phyloP scores from a whole-genome alignment of 2,329 filamentous ascomycete genomes.

The Aspergillus ibericus region DNA sequence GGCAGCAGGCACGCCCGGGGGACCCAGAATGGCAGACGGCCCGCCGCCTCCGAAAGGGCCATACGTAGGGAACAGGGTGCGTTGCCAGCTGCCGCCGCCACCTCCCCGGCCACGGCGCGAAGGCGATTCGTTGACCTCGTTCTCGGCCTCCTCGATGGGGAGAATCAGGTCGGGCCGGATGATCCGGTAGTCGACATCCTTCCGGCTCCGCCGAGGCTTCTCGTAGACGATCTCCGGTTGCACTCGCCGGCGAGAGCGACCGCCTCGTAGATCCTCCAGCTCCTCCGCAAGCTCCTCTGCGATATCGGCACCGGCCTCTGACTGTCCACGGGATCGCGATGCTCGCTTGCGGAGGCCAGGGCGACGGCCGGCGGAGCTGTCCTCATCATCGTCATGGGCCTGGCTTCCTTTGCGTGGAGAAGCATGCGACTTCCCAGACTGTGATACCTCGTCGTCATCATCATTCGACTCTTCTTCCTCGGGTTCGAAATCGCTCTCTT shows the following conservation, averaged over 20 bases:
- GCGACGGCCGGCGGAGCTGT: slow-evolving; percentile 51
- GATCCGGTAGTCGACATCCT: slow-evolving; percentile 82
- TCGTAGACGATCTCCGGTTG: slow-evolving; percentile 40
- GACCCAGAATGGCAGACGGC: slow-evolving; percentile 68
- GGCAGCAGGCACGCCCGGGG: slow-evolving; percentile 67
- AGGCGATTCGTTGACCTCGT: slow-evolving; percentile 66
- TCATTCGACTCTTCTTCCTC: slow-evolving; percentile 55
- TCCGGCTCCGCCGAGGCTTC: slow-evolving; percentile 57
- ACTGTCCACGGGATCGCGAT: slow-evolving; percentile 46
- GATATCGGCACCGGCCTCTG: slow-evolving; percentile 50
- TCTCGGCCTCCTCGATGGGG: slow-evolving; percentile 73
- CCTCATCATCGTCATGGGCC: slow-evolving; percentile 48
- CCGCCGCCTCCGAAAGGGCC: slow-evolving; percentile 89
- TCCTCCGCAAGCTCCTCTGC: slow-evolving; percentile 61
- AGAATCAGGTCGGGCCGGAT: slow-evolving; percentile 70
- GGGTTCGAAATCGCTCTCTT: slow-evolving; percentile 62
- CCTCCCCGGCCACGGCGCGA: slow-evolving; percentile 67
- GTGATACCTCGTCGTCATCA: slow-evolving; percentile 55
- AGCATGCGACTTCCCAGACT: slow-evolving; percentile 50
- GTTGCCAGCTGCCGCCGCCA: slow-evolving; percentile 64
- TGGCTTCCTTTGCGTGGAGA: slow-evolving; percentile 44
- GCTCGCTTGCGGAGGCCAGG: slow-evolving; percentile 53
- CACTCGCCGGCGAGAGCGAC: slow-evolving; percentile 42
- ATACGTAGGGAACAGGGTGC: slow-evolving; percentile 81
- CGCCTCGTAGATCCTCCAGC: slow-evolving; percentile 53